Percentiles rank a stretch among this genome's conserved stretches.
Conservation (phyloP, 2,329 filamentous ascomycete genomes). For the Exophiala phaeomuriformis region DNA sequence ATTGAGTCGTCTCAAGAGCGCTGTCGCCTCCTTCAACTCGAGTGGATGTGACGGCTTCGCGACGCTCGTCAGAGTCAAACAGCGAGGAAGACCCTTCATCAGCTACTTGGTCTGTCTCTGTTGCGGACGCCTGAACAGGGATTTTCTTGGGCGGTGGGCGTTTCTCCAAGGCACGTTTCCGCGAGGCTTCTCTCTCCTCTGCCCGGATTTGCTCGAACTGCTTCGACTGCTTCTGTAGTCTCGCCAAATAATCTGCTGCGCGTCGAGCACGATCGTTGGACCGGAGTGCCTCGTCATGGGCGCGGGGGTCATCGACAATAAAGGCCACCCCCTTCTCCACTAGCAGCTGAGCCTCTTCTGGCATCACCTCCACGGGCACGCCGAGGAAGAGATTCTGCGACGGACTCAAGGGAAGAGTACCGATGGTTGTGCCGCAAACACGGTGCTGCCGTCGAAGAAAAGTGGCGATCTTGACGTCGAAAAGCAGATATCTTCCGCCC, state of each 20-base stretch:
- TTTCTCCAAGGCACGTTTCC: conserved; percentile 46
- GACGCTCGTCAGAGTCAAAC: conserved; percentile 6
- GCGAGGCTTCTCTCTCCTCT: conserved; percentile 45
- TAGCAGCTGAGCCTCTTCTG: conserved; percentile 78
- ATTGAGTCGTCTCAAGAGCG: background rate
- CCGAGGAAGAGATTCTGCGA: conserved; percentile 93
- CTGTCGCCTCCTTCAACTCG: background rate
- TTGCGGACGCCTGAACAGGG: conserved; percentile 23
- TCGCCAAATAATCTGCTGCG: conserved; percentile 53
- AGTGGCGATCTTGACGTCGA: conserved; percentile 73
- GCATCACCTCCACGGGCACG: conserved; percentile 79
- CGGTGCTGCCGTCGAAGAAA: conserved; percentile 71
- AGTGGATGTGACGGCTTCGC: conserved; percentile 7
- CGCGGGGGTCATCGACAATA: conserved; percentile 69
- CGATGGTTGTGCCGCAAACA: conserved; percentile 78
- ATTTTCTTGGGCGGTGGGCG: conserved; percentile 33
- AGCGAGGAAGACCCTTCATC: background rate
- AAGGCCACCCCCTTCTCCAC: conserved; percentile 69
- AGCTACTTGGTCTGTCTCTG: background rate
- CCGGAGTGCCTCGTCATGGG: conserved; percentile 60
- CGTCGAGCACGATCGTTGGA: conserved; percentile 52
- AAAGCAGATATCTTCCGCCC: conserved; percentile 75
- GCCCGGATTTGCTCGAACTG: conserved; percentile 43
- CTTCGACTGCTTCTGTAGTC: conserved; percentile 49
- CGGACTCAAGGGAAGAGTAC: conserved; percentile 82